A percentile compares a stretch with the other conserved stretches of the same genome.
These are phyloP conservation scores for Mesembryanthemum crystallinum DNA, from an alignment of 148 eudicot genomes.

Conservation along the genomic window DNA sequence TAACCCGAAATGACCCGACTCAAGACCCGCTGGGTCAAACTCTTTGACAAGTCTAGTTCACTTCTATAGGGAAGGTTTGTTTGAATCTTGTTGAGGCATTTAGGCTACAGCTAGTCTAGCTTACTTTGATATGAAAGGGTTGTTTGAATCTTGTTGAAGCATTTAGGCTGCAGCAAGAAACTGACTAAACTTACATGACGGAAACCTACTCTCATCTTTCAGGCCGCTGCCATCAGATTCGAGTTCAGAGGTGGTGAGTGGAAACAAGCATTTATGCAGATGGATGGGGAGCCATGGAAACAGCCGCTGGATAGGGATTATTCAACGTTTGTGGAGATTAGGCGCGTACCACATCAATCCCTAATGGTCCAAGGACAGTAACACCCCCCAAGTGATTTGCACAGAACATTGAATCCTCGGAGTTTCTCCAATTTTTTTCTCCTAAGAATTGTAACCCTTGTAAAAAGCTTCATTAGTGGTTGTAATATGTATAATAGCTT, in stretches of 20 bases:
- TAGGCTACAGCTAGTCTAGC: no score
- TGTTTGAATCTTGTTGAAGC: neutral
- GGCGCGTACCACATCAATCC: constrained; percentile 72
- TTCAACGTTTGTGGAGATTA: constrained; percentile 82
- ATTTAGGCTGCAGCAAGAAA: neutral
- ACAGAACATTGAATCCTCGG: neutral
- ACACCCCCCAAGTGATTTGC: neutral
- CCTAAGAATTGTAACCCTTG: neutral
- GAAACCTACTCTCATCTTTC: neutral
- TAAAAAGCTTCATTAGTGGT: constrained; percentile 13
- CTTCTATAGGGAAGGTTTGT: no score
- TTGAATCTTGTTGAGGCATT: no score
- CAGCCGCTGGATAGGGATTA: constrained; percentile 74
- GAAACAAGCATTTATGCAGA: constrained; percentile 72
- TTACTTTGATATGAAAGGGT: neutral
- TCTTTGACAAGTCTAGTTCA: no score
- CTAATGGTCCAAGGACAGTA: constrained; percentile 60
- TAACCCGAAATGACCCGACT: no score
- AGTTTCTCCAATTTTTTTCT: neutral
- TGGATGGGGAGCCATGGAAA: constrained; percentile 99
- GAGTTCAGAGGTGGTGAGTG: constrained; percentile 96
- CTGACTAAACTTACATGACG: neutral
- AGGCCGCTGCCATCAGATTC: constrained; percentile 87
- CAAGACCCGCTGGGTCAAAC: no score
- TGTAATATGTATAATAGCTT: constrained; percentile 9